Base-by-base conservation (phyloP, 2,329 filamentous ascomycete species). In the Fusarium bactridioides region DNA sequence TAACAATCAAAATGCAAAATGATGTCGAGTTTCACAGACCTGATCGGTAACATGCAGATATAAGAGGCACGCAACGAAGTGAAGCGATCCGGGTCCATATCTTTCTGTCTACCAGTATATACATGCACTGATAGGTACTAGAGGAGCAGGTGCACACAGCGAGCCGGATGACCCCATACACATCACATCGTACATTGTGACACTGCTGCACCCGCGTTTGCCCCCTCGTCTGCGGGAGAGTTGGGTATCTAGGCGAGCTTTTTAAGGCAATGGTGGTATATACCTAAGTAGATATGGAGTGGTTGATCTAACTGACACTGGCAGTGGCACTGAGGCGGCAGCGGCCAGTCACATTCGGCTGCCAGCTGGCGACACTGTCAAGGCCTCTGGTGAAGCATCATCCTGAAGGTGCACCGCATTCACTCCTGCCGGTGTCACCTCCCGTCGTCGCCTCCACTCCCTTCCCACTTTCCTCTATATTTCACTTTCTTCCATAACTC, bases 101-200 rank as follows among this genome's bases (percentile, higher is more conserved):
- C 35, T 21, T 18, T 45, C 21, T 43, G 25, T 19, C 45, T 44
- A 43, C 23, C 25, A 40, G 25, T 29, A 33, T 15, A 16, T 41
- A 45, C 29, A 63, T 33, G 31, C 31, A 15, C 29, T 47, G 9
- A 44, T n/a, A 45, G n/a, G 29, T 51, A 56, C 43, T 33, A 45
- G 58, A 63, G 43, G 55, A 69, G 37, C 8, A 64, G 29, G 31
- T 47, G 27, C 18, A 59, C 23, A 29, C 18, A 44, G 33, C 55
- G 43, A 67, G 68, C 38, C 55, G 45, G 61, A 59, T 58, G 66
- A 67, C 47, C 40, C n/a, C 43, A 55, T 73, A 58, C 60, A 47
- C 64, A 74, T 74, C 57, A 47, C 64, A 74, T 74, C 57, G 64
- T 50, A 74, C 71, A 74, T 60, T 66, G 71, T 74, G 60, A 72